Evolutionary conservation across 2,329 filamentous ascomycete species (phyloP).

Genomic region (Sphaerulina vaccinii): DNA sequence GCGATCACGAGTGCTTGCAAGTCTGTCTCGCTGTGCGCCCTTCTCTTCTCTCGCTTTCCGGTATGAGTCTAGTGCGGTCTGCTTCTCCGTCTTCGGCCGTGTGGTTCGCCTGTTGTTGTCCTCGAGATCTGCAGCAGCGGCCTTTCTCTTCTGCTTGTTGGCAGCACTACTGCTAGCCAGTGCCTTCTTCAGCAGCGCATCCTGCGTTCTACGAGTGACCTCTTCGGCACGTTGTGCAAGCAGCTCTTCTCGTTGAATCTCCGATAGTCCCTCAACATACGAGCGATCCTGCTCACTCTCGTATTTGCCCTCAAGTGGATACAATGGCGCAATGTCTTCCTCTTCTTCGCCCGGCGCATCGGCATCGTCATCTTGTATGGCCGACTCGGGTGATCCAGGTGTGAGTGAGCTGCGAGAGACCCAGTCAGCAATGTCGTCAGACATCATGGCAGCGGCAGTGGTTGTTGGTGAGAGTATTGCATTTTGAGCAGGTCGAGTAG

Average conservation of each 20-base stretch:
- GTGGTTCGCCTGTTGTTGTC: constrained; percentile 67
- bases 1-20: constrained; percentile 39
- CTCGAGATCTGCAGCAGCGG: constrained; percentile 73
- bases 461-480: constrained; percentile 1
- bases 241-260: constrained; percentile 87
- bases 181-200: constrained; percentile 75
- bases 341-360: constrained; percentile 30
- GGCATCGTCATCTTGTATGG: constrained; percentile 75
- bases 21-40: constrained; percentile 50
- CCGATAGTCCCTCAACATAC: constrained; percentile 78
- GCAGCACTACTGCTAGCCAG: constrained; percentile 55
- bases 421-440: constrained; percentile 7
- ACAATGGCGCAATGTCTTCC: constrained; percentile 61
- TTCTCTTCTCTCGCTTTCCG: constrained; percentile 62
- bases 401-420: constrained; percentile 26
- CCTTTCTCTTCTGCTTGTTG: constrained; percentile 70
- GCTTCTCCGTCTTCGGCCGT: constrained; percentile 43
- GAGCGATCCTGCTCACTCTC: constrained; percentile 55
- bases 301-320: constrained; percentile 84
- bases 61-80: constrained; percentile 72
- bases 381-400: constrained; percentile 67
- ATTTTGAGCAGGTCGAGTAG: background rate
- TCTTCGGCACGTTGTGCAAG: constrained; percentile 83
- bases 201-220: constrained; percentile 78
- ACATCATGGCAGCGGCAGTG: background rate